Evolutionary conservation across 768 basidiomycete genomes (phyloP), one percentile per base, ranked within the genome.

Genomic region (Fomitopsis serialis): DNA sequence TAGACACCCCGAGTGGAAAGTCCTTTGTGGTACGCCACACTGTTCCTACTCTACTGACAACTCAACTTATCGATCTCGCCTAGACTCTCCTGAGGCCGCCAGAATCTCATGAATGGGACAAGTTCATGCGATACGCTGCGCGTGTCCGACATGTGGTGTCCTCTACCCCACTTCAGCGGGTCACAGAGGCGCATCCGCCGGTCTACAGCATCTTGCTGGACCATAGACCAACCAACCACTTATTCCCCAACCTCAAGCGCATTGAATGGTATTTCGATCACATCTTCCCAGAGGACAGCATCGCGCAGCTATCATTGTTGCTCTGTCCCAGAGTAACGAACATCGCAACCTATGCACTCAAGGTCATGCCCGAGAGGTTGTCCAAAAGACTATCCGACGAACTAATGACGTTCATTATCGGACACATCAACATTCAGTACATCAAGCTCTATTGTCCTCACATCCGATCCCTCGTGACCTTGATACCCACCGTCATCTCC

Each of bases 181-280:
- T 43, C 42, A 10, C 22, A 7, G 5, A 34, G 3, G 44, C 19
- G 19, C 12, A 27, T 52, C n/a, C 5, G 15, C 2, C 25, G 22
- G 21, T 4, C 6, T 24, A 32, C 34, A 34, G 10, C 9, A 32
- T 40, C 8, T 19, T 52, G 21, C 29, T 15, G 9, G 13, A 35
- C 12, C 21, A 34, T 17, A 11, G 44, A 8, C 43, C 27, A 15
- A 2, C 27, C 9, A 44, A 23, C 1, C 57, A 42, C 19, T 19
- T 55, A 13, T 48, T 59, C 9, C 54, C 54, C 9, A 56, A 56
- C 40, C 52, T 59, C 6, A 42, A 52, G 19, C 45, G 40, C 8
- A 48, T 59, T n/a, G 40, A 51, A 21, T 59, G 58, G 58, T 46
- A 50, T 21, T 25, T 17, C 9, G 11, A 8, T 2, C 2, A 12